Conservation (phyloP, 2,329 filamentous ascomycete genomes). For the Myrmaecium sp. region DNA sequence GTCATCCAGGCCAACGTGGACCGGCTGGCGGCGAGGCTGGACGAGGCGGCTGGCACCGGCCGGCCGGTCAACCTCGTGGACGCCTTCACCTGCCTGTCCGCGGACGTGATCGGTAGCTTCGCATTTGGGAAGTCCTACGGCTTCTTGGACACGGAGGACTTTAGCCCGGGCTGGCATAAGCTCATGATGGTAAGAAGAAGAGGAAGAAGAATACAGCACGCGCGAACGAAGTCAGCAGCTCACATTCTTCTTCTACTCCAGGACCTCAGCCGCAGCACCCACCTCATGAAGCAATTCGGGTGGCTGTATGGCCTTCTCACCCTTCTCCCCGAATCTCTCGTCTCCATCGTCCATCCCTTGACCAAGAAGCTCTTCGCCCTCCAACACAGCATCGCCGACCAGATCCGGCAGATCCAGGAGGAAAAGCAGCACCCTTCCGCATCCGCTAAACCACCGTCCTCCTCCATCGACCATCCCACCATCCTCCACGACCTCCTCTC, state of each 20-base stretch:
- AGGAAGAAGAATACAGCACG: no score
- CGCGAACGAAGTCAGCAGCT: background rate
- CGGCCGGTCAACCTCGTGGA: slow-evolving; percentile 9
- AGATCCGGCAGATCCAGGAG: slow-evolving; percentile 10
- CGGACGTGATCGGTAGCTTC: slow-evolving; percentile 6
- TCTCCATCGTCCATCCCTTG: slow-evolving; percentile 11
- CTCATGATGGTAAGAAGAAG: slow-evolving; percentile 11
- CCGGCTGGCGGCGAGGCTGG: slow-evolving; percentile 6
- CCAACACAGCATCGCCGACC: slow-evolving; percentile 12
- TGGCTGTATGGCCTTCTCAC: slow-evolving; percentile 7
- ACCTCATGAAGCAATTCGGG: slow-evolving; percentile 12
- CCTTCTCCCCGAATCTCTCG: slow-evolving; percentile 7
- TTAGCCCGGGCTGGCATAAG: slow-evolving; percentile 7
- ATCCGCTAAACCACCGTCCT: background rate
- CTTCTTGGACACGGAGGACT: slow-evolving; percentile 8
- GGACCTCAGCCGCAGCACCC: slow-evolving; percentile 11
- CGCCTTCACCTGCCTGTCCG: slow-evolving; percentile 8
- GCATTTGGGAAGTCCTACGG: slow-evolving; percentile 9
- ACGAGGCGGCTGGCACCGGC: slow-evolving; percentile 3
- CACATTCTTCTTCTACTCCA: no score
- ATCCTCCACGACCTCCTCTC: slow-evolving; percentile 6
- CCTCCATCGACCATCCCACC: slow-evolving; percentile 7
- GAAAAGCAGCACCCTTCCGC: background rate
- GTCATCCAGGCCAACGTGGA: slow-evolving; percentile 7
- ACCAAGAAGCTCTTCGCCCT: slow-evolving; percentile 11